A percentile compares a stretch with the other conserved stretches of the same genome.
These are phyloP conservation scores for Metarhizium rileyi DNA, from an alignment of 2,329 filamentous ascomycete species.

Conservation along the genomic window DNA sequence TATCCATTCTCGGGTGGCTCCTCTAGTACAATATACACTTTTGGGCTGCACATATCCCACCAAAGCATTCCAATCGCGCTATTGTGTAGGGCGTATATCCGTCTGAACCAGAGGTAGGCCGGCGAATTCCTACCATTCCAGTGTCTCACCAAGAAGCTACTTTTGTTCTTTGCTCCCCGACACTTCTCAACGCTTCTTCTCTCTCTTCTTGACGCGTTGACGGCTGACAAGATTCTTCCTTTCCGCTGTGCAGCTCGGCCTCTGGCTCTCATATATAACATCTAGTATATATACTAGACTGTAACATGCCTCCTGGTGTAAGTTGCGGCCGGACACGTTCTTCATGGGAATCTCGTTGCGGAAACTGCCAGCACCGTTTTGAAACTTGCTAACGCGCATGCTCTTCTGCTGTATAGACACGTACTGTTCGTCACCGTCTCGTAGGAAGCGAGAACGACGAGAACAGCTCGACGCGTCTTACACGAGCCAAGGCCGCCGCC, in stretches of 20 bases:
- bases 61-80: slow-evolving; percentile 28
- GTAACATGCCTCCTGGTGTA: slow-evolving; percentile 26
- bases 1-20: slow-evolving; percentile 14
- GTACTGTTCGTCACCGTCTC: slow-evolving; percentile 62
- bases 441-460: slow-evolving; percentile 92
- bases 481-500: slow-evolving; percentile 82
- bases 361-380: slow-evolving; percentile 36
- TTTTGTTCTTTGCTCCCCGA: slow-evolving; percentile 8
- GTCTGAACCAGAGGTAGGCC: slow-evolving; percentile 26
- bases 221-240: slow-evolving; percentile 9
- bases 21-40: slow-evolving; percentile 19
- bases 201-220: slow-evolving; percentile 10
- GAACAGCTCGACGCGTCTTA: slow-evolving; percentile 78
- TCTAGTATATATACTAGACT: slow-evolving; percentile 14
- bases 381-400: slow-evolving; percentile 8
- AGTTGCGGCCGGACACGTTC: slow-evolving; percentile 11
- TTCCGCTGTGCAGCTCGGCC: slow-evolving; percentile 8
- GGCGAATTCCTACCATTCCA: slow-evolving; percentile 18
- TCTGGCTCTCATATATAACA: slow-evolving; percentile 9
- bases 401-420: slow-evolving; percentile 37
- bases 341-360: slow-evolving; percentile 28
- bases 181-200: slow-evolving; percentile 4
- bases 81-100: slow-evolving; percentile 22
- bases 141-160: slow-evolving; percentile 20
- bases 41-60: slow-evolving; percentile 17